phyloP scores from a whole-genome alignment of 495 filamentous ascomycete genomes.

The Chaetomium tenue region DNA sequence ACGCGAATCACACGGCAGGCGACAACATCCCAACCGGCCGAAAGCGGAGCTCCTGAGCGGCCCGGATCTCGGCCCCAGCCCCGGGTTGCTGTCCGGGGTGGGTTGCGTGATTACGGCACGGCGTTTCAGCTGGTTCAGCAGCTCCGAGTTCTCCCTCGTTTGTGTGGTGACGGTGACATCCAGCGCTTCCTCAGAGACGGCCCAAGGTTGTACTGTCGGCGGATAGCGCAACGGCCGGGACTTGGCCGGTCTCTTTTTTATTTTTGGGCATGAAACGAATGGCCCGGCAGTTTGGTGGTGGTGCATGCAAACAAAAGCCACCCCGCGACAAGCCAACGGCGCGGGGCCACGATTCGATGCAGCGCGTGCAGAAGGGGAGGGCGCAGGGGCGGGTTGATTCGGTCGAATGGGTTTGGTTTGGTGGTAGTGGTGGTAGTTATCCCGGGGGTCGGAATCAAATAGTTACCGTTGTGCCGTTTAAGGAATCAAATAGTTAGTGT shows the following conservation, averaged over 20 bases:
- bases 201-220: background rate
- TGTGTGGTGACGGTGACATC: background rate
- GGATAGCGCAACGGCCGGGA: too few species aligned
- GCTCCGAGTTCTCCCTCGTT: background rate
- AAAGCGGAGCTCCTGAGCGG: too few species aligned
- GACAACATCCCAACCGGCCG: too few species aligned
- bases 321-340: background rate
- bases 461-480: too few species aligned
- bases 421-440: background rate
- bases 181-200: background rate
- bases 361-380: background rate
- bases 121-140: slow-evolving; percentile 1
- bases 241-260: background rate
- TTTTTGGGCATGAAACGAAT: background rate
- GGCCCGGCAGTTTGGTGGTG: too few species aligned
- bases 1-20: too few species aligned
- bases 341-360: background rate
- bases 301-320: background rate
- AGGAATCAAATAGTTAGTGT: too few species aligned
- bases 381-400: background rate
- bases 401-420: background rate
- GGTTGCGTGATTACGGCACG: background rate
- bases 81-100: too few species aligned
- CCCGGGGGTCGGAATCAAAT: too few species aligned
- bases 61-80: too few species aligned